Evolutionary conservation across 148 eudicot species (phyloP).

Genomic region (Fagopyrum homotropicum): DNA sequence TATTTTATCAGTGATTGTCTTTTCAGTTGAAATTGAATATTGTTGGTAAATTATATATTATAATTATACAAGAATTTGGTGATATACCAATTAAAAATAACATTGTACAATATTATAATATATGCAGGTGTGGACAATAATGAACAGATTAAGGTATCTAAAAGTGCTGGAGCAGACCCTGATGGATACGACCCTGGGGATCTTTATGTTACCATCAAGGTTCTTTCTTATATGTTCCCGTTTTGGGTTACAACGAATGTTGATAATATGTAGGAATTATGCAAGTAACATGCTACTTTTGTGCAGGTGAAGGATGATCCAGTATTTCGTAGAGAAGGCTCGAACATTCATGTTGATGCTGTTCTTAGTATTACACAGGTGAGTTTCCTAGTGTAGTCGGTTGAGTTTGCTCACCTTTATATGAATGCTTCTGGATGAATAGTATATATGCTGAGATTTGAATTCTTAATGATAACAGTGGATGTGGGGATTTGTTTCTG

Average conservation of each 20-base stretch:
- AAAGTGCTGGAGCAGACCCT: conserved; percentile 91
- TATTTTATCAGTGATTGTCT: too few species aligned
- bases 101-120: too few species aligned
- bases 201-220: conserved; percentile 75
- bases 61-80: too few species aligned
- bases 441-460: not conserved
- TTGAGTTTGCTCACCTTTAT: not conserved
- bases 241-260: not conserved
- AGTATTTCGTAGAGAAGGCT: conserved; percentile 83
- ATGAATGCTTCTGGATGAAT: not conserved
- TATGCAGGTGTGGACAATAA: conserved; percentile 58
- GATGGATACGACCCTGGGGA: conserved; percentile 88
- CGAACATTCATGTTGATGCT: conserved; percentile 89
- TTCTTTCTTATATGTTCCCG: conserved; percentile 3
- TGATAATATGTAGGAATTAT: conserved; percentile 1
- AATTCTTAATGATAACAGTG: not conserved
- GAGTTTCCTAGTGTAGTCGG: conserved; percentile 2
- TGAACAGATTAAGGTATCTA: conserved; percentile 56
- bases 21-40: too few species aligned
- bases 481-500: not conserved
- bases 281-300: conserved; percentile 6
- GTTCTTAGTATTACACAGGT: conserved; percentile 79
- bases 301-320: conserved; percentile 88
- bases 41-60: too few species aligned
- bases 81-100: too few species aligned